Percentiles rank a stretch among this genome's conserved stretches.
Conservation (phyloP, 1,284 basidiomycete species). For the Moniliophthora roreri region DNA sequence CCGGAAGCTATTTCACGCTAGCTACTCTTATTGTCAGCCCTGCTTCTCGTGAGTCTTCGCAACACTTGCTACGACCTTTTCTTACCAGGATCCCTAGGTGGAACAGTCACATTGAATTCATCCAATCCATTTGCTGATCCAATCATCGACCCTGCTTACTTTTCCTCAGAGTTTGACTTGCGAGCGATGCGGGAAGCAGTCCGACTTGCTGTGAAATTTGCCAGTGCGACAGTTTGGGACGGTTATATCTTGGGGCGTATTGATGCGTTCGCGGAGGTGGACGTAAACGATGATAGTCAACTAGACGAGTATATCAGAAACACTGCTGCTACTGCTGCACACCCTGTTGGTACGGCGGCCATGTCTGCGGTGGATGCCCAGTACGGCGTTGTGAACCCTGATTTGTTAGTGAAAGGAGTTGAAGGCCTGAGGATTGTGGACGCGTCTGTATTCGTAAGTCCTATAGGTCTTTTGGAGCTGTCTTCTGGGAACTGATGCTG, state of each 20-base stretch:
- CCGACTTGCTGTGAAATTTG: conserved; percentile 28
- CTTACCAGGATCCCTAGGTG: conserved; percentile 27
- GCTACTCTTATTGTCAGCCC: conserved; percentile 29
- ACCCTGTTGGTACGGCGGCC: conserved; percentile 28
- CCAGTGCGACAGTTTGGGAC: conserved; percentile 30
- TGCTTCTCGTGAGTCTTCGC: conserved; percentile 31
- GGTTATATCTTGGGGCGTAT: conserved; percentile 28
- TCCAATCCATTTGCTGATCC: conserved; percentile 39
- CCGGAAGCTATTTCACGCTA: conserved; percentile 30
- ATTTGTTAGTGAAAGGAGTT: conserved; percentile 37
- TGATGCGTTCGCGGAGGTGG: not conserved
- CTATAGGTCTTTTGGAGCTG: not conserved
- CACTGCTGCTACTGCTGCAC: conserved; percentile 17
- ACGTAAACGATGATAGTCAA: not conserved
- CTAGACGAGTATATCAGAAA: conserved; percentile 24
- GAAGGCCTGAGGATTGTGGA: conserved; percentile 37
- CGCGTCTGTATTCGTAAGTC: conserved; percentile 32
- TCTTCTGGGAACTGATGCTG: not conserved
- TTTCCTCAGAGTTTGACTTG: conserved; percentile 35
- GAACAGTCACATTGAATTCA: conserved; percentile 33
- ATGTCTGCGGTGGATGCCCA: conserved; percentile 27
- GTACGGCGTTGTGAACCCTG: conserved; percentile 48
- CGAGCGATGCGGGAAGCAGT: conserved; percentile 31
- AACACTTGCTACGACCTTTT: not conserved
- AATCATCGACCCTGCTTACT: conserved; percentile 35